These are phyloP conservation scores for Furcasterigmium sp. DNA, from an alignment of 2,329 filamentous ascomycete species.

Conservation along the genomic window DNA sequence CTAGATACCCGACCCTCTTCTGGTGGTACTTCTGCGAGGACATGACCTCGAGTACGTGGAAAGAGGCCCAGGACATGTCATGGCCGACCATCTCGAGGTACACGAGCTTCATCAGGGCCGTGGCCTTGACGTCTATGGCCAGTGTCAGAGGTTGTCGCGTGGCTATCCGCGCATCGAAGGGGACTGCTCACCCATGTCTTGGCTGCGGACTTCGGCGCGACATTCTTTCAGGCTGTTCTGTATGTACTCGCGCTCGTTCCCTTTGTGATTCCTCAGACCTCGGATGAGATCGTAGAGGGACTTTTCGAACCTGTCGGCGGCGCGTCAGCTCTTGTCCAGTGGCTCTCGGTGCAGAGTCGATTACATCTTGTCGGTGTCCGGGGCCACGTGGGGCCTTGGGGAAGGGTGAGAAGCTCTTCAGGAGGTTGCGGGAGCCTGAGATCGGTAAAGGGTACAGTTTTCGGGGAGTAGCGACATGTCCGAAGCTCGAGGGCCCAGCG, in stretches of 20 bases:
- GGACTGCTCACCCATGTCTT: slow-evolving; percentile 73
- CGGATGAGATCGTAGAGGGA: slow-evolving; percentile 98
- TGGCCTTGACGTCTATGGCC: slow-evolving; percentile 80
- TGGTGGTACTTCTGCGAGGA: slow-evolving; percentile 90
- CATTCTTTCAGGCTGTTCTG: slow-evolving; percentile 93
- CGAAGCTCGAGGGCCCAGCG: background rate
- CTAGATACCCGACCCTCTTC: slow-evolving; percentile 92
- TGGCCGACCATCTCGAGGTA: slow-evolving; percentile 99
- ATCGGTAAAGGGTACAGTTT: background rate
- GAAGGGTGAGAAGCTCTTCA: background rate
- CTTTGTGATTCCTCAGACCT: slow-evolving; percentile 91
- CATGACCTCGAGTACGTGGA: slow-evolving; percentile 99
- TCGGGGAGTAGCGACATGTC: background rate
- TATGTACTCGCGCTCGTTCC: slow-evolving; percentile 91
- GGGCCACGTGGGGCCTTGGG: slow-evolving; percentile 7
- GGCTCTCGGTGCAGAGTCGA: background rate
- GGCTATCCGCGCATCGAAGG: slow-evolving; percentile 1
- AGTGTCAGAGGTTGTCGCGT: background rate
- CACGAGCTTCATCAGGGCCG: slow-evolving; percentile 88
- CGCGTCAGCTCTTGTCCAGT: background rate
- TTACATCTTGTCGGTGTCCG: slow-evolving; percentile 6
- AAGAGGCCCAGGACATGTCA: slow-evolving; percentile 99
- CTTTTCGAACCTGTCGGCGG: slow-evolving; percentile 84
- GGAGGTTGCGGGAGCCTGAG: background rate
- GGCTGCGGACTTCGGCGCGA: slow-evolving; percentile 81